A percentile compares a stretch with the other conserved stretches of the same genome.
phyloP scores from a whole-genome alignment of 345 rosid species.

The Rubroshorea leprosula region DNA sequence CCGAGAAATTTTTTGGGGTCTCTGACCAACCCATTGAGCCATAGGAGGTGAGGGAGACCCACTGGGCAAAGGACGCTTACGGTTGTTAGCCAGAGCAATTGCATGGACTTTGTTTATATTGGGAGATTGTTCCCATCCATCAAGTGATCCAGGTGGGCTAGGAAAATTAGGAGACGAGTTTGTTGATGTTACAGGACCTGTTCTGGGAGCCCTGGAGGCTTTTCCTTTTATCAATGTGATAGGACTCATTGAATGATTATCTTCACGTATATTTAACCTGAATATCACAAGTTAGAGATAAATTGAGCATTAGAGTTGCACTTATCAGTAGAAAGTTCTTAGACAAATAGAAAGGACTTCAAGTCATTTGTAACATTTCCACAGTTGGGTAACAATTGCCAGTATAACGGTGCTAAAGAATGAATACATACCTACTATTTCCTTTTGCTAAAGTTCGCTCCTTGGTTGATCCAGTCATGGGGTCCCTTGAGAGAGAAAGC shows the following conservation, averaged over 20 bases:
- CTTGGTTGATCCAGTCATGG: conserved; percentile 31
- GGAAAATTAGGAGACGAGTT: conserved; percentile 36
- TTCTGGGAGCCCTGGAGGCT: conserved; percentile 45
- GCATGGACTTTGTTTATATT: conserved; percentile 28
- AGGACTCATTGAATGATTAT: conserved; percentile 25
- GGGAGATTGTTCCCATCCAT: conserved; percentile 40
- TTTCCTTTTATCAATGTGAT: conserved; percentile 39
- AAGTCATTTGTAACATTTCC: not conserved
- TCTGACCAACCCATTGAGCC: conserved; percentile 59
- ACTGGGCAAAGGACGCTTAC: conserved; percentile 38
- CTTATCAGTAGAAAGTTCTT: not conserved
- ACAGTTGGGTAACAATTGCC: not conserved
- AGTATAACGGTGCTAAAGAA: not conserved
- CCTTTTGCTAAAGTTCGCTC: conserved; percentile 35
- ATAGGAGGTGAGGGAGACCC: conserved; percentile 47
- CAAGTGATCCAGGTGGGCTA: conserved; percentile 27
- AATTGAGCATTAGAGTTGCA: conserved; percentile 3
- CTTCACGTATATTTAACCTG: conserved; percentile 41
- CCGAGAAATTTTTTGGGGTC: conserved; percentile 50
- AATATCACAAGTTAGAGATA: conserved; percentile 8
- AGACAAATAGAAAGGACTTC: conserved; percentile 7
- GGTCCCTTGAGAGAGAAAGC: conserved; percentile 36
- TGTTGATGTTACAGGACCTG: conserved; percentile 31
- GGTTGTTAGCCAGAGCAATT: conserved; percentile 32
- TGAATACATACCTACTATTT: conserved; percentile 38